These are phyloP conservation scores for Discostella stelligera DNA, from an alignment of 352 stramenopile genomes.

Conservation along the genomic window DNA sequence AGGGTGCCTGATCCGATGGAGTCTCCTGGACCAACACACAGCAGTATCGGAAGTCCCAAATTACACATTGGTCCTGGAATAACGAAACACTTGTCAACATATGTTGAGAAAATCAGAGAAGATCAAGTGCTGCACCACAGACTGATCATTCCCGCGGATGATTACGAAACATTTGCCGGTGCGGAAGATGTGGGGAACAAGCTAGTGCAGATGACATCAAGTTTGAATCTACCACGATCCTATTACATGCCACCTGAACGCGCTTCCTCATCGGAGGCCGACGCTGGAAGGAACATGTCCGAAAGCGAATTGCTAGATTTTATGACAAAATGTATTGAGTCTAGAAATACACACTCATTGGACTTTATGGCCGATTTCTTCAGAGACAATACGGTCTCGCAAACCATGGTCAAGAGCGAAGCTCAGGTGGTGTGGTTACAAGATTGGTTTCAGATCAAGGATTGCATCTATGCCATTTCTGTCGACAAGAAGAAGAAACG, in stretches of 20 bases:
- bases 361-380: constrained; percentile 75
- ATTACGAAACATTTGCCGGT: constrained; percentile 50
- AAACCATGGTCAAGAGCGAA: constrained; percentile 64
- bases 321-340: constrained; percentile 62
- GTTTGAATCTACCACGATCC: constrained; percentile 12
- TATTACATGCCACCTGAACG: not conserved
- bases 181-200: constrained; percentile 47
- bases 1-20: not conserved
- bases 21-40: not conserved
- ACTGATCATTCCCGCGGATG: constrained; percentile 36
- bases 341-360: constrained; percentile 43
- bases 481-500: constrained; percentile 62
- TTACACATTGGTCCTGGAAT: not conserved
- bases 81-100: constrained; percentile 24
- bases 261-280: not conserved
- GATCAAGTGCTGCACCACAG: constrained; percentile 50
- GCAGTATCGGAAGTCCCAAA: not conserved
- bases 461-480: constrained; percentile 66
- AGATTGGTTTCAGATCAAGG: constrained; percentile 74
- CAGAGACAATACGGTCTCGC: constrained; percentile 53
- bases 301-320: constrained; percentile 56
- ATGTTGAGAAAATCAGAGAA: constrained; percentile 40
- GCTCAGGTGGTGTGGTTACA: constrained; percentile 69
- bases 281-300: constrained; percentile 41
- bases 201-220: constrained; percentile 33